Evolutionary conservation across 192 early-diverging fungal genomes (phyloP).

Genomic region (Obelidium mucronatum): DNA sequence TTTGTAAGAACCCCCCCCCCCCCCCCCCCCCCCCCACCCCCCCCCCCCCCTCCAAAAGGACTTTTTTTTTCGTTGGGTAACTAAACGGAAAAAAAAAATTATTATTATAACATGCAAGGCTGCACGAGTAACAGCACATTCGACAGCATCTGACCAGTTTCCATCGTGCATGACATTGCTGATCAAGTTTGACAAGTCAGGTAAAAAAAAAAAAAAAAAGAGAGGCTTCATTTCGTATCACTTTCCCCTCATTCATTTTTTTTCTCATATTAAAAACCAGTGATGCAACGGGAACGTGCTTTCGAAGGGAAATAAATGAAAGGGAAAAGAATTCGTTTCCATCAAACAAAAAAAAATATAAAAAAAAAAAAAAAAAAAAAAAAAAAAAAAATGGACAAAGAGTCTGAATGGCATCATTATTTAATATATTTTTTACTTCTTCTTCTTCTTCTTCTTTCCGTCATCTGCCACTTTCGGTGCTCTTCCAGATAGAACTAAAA

Average conservation of each 20-base stretch:
- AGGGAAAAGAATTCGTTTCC: neutral
- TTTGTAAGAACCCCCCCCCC: no score
- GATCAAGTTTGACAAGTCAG: conserved; percentile 87
- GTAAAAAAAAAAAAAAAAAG: no score
- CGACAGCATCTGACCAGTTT: conserved; percentile 84
- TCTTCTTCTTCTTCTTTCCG: conserved; percentile 16
- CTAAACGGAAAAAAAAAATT: neutral
- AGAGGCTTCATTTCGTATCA: no score
- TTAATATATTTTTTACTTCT: no score
- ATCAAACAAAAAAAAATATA: no score
- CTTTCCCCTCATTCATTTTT: neutral
- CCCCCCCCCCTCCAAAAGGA: no score
- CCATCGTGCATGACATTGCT: conserved; percentile 93
- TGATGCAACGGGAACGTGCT: conserved; percentile 45
- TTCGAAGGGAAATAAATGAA: conserved; percentile 39
- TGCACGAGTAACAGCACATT: conserved; percentile 93
- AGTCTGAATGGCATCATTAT: no score
- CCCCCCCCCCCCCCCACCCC: no score
- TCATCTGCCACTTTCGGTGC: neutral
- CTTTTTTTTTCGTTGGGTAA: conserved; percentile 15
- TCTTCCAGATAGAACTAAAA: conserved; percentile 8
- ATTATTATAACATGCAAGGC: no score
- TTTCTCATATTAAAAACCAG: no score
- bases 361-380: no score
- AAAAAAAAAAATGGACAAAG: no score